Percentiles rank a stretch among this genome's conserved stretches.
Evolutionary conservation across 2,329 filamentous ascomycete species (phyloP).

Genomic region (Fusarium bulbicola): DNA sequence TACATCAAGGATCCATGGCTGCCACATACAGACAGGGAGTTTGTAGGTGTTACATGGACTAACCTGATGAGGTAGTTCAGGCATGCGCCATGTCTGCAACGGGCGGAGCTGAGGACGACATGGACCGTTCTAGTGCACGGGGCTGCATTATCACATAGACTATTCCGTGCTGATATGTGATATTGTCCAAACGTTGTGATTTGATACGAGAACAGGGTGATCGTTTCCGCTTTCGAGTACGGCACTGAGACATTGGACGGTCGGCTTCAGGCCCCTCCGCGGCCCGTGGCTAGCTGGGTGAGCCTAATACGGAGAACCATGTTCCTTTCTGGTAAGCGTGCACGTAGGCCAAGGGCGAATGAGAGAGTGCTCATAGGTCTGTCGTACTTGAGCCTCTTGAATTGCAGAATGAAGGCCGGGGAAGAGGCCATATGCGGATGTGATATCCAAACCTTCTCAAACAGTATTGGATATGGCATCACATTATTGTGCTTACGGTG

Average conservation of each 20-base stretch:
- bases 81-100: background rate
- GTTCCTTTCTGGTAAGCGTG: background rate
- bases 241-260: background rate
- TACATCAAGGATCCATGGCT: rapidly evolving
- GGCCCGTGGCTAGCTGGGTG: background rate
- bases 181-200: background rate
- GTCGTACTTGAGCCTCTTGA: background rate
- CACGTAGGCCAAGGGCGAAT: background rate
- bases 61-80: background rate
- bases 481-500: background rate
- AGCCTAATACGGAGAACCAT: background rate
- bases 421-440: background rate
- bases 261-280: background rate
- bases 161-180: background rate
- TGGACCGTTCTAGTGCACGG: background rate
- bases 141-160: background rate
- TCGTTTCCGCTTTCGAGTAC: background rate
- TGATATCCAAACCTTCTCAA: background rate
- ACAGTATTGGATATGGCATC: background rate
- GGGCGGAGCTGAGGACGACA: background rate
- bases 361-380: background rate
- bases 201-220: background rate
- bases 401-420: rapidly evolving
- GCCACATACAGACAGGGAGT: no score
- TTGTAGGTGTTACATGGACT: rapidly evolving